These are phyloP conservation scores for Termitomyces sp. DNA, from an alignment of 768 basidiomycete genomes.

Conservation along the genomic window DNA sequence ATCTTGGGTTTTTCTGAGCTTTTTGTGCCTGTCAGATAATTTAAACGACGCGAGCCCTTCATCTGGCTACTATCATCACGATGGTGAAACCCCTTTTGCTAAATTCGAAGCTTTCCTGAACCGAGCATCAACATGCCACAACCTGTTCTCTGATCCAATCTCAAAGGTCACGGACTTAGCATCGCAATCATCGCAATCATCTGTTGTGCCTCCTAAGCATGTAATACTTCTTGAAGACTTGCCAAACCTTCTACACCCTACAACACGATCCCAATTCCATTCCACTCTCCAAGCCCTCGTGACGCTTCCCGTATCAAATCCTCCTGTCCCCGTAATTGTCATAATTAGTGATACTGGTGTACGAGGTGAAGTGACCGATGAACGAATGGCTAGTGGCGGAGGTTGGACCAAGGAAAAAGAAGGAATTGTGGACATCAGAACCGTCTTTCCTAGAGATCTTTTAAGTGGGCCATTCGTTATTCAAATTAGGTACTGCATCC, in stretches of 20 bases:
- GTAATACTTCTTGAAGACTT: conserved; percentile 86
- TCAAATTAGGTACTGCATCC: conserved; percentile 58
- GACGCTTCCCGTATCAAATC: conserved; percentile 25
- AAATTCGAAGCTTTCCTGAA: conserved; percentile 78
- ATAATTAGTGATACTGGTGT: conserved; percentile 81
- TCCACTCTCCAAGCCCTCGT: conserved; percentile 59
- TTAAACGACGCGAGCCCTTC: not conserved
- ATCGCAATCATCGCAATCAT: conserved; percentile 10
- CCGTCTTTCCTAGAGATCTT: conserved; percentile 66
- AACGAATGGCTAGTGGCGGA: conserved; percentile 34
- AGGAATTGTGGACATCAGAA: conserved; percentile 61
- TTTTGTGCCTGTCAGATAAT: conserved; percentile 1
- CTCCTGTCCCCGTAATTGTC: conserved; percentile 67
- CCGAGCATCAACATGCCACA: conserved; percentile 59
- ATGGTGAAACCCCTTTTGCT: conserved; percentile 48
- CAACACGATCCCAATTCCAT: conserved; percentile 72
- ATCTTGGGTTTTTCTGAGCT: not conserved
- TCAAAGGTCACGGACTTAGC: conserved; percentile 4
- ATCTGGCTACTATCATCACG: conserved; percentile 16
- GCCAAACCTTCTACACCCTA: conserved; percentile 80
- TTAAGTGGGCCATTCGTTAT: conserved; percentile 70
- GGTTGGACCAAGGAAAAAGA: conserved; percentile 44
- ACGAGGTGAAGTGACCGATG: conserved; percentile 63
- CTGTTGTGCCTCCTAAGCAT: conserved; percentile 26
- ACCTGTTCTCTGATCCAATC: conserved; percentile 36